phyloP scores from a whole-genome alignment of 176 grass and related monocot genomes.

The Dendrocalamus sinicus region DNA sequence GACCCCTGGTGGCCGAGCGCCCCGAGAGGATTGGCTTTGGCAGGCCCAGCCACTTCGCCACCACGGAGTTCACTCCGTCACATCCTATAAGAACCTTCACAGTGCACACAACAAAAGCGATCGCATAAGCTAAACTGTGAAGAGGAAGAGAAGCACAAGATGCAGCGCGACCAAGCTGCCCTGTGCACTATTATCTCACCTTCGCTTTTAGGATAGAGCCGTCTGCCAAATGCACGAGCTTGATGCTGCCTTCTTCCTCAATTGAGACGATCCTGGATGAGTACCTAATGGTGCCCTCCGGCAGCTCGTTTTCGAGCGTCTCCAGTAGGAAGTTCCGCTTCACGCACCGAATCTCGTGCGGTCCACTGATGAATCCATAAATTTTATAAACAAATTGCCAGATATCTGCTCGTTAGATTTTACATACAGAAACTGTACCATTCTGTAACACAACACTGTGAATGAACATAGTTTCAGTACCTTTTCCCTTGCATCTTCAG shows the following conservation, averaged over 20 bases:
- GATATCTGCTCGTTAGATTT: neutral
- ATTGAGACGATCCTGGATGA: slow-evolving; percentile 71
- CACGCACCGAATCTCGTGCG: slow-evolving; percentile 64
- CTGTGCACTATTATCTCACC: slow-evolving; percentile 19
- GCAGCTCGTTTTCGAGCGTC: slow-evolving; percentile 63
- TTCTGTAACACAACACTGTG: neutral
- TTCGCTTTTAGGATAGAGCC: slow-evolving; percentile 72
- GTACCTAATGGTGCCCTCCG: slow-evolving; percentile 68
- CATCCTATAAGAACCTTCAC: slow-evolving; percentile 58
- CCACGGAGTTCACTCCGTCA: slow-evolving; percentile 66
- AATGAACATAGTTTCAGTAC: neutral
- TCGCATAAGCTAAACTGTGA: neutral
- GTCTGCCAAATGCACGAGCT: slow-evolving; percentile 68
- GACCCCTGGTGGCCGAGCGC: slow-evolving; percentile 49
- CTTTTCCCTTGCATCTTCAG: slow-evolving; percentile 52
- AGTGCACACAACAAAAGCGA: neutral
- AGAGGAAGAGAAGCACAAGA: neutral
- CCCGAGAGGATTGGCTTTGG: slow-evolving; percentile 45
- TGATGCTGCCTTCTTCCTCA: slow-evolving; percentile 58
- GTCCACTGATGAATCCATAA: slow-evolving; percentile 33
- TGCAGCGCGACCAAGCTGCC: neutral
- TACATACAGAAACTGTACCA: neutral
- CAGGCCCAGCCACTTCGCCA: slow-evolving; percentile 59
- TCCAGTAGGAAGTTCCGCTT: slow-evolving; percentile 69
- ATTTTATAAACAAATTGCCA: neutral